Percentiles rank a stretch among this genome's conserved stretches.
phyloP scores from a whole-genome alignment of 2,329 filamentous ascomycete species.

The Colletotrichum navitas region DNA sequence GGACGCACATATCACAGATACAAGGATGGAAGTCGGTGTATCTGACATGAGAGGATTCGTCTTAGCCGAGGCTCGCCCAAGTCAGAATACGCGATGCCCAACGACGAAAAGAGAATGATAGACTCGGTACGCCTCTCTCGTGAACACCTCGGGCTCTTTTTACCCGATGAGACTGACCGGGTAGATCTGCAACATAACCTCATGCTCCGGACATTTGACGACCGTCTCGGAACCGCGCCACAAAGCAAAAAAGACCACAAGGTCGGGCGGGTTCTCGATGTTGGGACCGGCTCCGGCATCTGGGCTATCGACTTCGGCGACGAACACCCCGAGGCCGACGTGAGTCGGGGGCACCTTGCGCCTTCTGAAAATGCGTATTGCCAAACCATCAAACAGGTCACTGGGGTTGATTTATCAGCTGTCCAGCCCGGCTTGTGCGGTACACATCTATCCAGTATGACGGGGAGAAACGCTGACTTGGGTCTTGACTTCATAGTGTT shows the following conservation, averaged over 20 bases:
- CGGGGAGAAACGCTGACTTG: neutral
- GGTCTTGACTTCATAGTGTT: slow-evolving; percentile 44
- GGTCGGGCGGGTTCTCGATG: slow-evolving; percentile 43
- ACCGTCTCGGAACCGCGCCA: slow-evolving; percentile 46
- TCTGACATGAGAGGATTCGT: neutral
- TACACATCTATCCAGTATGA: slow-evolving; percentile 52
- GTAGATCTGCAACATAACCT: slow-evolving; percentile 54
- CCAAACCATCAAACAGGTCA: slow-evolving; percentile 46
- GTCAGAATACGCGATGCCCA: slow-evolving; percentile 25
- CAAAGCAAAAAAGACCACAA: slow-evolving; percentile 43
- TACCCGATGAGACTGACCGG: neutral
- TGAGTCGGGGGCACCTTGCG: neutral
- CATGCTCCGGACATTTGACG: slow-evolving; percentile 49
- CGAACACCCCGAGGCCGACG: slow-evolving; percentile 49
- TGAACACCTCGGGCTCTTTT: too few relatives aligned
- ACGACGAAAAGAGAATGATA: slow-evolving; percentile 31
- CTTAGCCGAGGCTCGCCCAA: neutral
- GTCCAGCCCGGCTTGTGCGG: slow-evolving; percentile 58
- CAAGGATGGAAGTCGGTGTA: slow-evolving; percentile 45
- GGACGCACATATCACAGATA: slow-evolving; percentile 48
- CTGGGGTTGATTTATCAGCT: slow-evolving; percentile 69
- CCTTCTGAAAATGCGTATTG: too few relatives aligned
- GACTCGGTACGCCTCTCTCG: slow-evolving; percentile 15
- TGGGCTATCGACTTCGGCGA: slow-evolving; percentile 48
- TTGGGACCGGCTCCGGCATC: slow-evolving; percentile 46